Conservation (phyloP, 1,284 basidiomycete species). For the Heterobasidion irregulare region DNA sequence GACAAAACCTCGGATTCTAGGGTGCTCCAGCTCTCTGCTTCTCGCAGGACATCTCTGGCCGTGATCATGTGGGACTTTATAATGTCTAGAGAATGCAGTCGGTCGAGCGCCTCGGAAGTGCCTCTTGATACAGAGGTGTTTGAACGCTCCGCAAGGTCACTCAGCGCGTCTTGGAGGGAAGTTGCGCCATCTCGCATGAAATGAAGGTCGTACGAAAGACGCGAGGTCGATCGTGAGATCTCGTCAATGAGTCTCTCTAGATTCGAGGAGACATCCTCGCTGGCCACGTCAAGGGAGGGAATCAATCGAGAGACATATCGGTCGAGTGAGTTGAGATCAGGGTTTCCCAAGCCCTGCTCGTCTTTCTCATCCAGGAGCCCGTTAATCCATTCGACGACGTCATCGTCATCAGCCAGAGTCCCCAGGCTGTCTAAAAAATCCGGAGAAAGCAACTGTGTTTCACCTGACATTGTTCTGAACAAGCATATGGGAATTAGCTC, state of each 20-base stretch:
- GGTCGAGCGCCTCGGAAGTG: slow-evolving; percentile 60
- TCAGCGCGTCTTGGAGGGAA: slow-evolving; percentile 58
- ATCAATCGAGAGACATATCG: slow-evolving; percentile 67
- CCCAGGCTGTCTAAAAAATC: slow-evolving; percentile 4
- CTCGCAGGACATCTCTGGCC: slow-evolving; percentile 76
- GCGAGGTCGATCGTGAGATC: slow-evolving; percentile 80
- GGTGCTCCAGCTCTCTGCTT: slow-evolving; percentile 92
- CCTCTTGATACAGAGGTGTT: slow-evolving; percentile 39
- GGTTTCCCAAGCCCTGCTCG: slow-evolving; percentile 10
- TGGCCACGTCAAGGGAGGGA: slow-evolving; percentile 71
- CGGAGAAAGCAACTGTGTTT: neutral
- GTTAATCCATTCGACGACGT: slow-evolving; percentile 63
- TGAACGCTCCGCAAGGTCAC: slow-evolving; percentile 46
- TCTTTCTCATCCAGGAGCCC: slow-evolving; percentile 34
- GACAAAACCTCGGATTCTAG: slow-evolving; percentile 86
- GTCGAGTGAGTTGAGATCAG: slow-evolving; percentile 63
- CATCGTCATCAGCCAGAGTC: slow-evolving; percentile 30
- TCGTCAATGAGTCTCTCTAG: slow-evolving; percentile 87
- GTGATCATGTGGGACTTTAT: slow-evolving; percentile 83
- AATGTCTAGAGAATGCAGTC: slow-evolving; percentile 71
- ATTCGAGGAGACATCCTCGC: slow-evolving; percentile 77
- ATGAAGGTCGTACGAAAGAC: slow-evolving; percentile 88
- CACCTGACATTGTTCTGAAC: neutral
- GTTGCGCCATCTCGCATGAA: slow-evolving; percentile 89
- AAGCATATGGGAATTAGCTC: too few species aligned